Base-by-base conservation (phyloP, 345 rosid genomes). In the Arabis hirsuta region DNA sequence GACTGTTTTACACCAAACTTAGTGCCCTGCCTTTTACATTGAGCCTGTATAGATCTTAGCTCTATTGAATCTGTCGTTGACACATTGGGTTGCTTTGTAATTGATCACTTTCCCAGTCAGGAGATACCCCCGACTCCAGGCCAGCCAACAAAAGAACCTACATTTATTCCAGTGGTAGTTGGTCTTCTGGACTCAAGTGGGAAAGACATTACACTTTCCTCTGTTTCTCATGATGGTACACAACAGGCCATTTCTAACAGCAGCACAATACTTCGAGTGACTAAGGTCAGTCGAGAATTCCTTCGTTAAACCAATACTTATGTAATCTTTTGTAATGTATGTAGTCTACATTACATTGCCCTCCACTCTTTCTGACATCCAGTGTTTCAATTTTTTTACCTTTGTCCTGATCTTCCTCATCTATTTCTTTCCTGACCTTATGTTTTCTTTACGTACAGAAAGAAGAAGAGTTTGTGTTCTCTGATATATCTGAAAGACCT, bases 391-490 rank as follows among this genome's bases (percentile, higher is more conserved):
- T 0, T 20, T 13, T 3, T 8, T 9, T 32, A 24, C 63, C 12
- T 58, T 67, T 50, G 36, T 43, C 73, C 36, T 58, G 55, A 50
- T 55, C 26, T 38, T 52, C 13, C 42, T 60, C 31, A 32, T 71
- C 13, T 6, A 3, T 51, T 3, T 59, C 2, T 62, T 54, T 67
- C 22, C 6, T 60, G 57, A 61, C 41, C 31, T 47, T 56, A 29
- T 65, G 45, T 76, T 32, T 66, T 84, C 73, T 43, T 79, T 53
- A 58, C 39, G 46, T 45, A 76, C 96, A 92, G 99, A 87, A 83
- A 82, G 98, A 95, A 83, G 98, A 90, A 76, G 98, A 95, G 81
- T 90, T 88, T 76, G 83, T 90, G 76, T 90, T 96, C 80, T 76
- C 86, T 73, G 89, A 87, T 80, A 76, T 96, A 79, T 42, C 44